Evolutionary conservation across 257 asterid genomes (phyloP).

Genomic region (Mitragyna speciosa): DNA sequence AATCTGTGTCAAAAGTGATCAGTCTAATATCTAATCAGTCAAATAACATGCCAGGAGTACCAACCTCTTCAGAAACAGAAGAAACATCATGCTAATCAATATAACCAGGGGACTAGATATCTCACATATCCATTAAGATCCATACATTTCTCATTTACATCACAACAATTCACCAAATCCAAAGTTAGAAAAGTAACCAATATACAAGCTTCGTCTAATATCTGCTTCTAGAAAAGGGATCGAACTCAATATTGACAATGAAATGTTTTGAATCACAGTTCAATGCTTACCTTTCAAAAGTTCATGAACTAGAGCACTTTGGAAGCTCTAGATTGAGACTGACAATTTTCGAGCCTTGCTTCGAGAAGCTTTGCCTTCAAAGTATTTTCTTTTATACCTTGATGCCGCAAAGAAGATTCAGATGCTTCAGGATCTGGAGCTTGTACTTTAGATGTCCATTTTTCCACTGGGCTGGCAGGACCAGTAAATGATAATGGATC

Average conservation of each 20-base stretch:
- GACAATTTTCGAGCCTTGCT: conserved; percentile 65
- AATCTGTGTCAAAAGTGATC: neutral
- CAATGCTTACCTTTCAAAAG: neutral
- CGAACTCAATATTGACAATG: conserved; percentile 8
- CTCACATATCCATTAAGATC: neutral
- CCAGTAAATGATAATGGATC: conserved; percentile 48
- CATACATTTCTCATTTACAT: neutral
- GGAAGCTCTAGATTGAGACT: conserved; percentile 37
- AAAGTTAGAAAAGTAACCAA: neutral
- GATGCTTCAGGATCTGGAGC: conserved; percentile 30
- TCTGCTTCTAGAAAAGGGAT: neutral
- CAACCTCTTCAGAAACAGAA: neutral
- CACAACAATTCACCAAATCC: neutral
- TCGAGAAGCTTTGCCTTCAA: conserved; percentile 81
- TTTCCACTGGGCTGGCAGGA: conserved; percentile 55
- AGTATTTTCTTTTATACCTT: conserved; percentile 48
- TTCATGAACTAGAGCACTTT: conserved; percentile 33
- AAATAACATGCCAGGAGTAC: neutral
- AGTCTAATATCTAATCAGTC: neutral
- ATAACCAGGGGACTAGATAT: neutral
- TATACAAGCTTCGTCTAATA: neutral
- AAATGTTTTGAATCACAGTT: neutral
- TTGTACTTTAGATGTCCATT: conserved; percentile 55
- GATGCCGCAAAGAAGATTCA: conserved; percentile 42
- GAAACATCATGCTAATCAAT: neutral